Percentiles rank a stretch among this genome's conserved stretches.
Conservation (phyloP, 2,329 filamentous ascomycete species). For the Colletotrichum musicola region DNA sequence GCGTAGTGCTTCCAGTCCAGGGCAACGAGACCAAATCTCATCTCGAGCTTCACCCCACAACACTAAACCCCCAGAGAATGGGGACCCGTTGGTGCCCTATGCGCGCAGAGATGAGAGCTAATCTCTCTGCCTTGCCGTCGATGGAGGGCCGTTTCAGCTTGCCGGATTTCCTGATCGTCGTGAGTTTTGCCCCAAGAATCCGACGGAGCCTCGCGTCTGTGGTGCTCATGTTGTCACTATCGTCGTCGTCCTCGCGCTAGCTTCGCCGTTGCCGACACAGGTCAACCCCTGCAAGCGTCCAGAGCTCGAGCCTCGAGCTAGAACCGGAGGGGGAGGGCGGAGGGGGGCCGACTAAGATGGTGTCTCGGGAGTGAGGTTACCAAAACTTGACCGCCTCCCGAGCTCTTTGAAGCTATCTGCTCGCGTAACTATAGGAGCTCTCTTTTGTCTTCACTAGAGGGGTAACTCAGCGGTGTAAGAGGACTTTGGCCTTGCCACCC, state of each 20-base stretch:
- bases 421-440: no score
- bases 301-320: neutral
- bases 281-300: neutral
- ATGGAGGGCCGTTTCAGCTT: neutral
- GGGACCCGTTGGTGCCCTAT: neutral
- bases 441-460: no score
- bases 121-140: neutral
- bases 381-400: neutral
- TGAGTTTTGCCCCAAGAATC: neutral
- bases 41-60: conserved; percentile 20
- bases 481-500: neutral
- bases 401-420: neutral
- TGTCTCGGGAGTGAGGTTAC: no score
- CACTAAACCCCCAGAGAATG: conserved; percentile 19
- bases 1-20: no score
- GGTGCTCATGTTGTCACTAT: neutral
- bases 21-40: neutral
- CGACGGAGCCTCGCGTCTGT: conserved; percentile 1
- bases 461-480: conserved; percentile 4
- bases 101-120: neutral
- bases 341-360: neutral
- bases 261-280: neutral
- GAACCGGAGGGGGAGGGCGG: neutral
- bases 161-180: neutral
- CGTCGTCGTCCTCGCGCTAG: conserved; percentile 1